Evolutionary conservation across 306 rosid species (phyloP).

Genomic region (Morella rubra): DNA sequence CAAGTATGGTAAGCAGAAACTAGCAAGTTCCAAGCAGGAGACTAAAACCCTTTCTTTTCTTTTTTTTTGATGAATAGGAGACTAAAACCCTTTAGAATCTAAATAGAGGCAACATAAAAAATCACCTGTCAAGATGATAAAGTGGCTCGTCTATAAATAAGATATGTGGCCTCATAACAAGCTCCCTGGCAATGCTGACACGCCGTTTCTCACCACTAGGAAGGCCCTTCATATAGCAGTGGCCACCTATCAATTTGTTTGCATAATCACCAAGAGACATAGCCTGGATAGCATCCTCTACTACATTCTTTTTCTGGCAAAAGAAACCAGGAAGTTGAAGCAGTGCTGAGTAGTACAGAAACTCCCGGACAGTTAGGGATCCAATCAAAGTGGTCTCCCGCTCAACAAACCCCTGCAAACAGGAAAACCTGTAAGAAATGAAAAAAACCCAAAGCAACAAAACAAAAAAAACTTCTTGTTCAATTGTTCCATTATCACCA

Average conservation of each 20-base stretch:
- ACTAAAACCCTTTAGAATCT: background rate
- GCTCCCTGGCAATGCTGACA: slow-evolving; percentile 93
- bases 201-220: slow-evolving; percentile 94
- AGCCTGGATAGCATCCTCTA: slow-evolving; percentile 94
- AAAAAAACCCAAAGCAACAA: slow-evolving; percentile 4
- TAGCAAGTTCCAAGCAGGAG: background rate
- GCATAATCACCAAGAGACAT: slow-evolving; percentile 92
- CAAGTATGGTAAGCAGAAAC: background rate
- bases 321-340: slow-evolving; percentile 98
- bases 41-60: background rate
- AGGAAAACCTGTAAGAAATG: slow-evolving; percentile 22
- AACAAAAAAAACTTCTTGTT: background rate
- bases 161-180: slow-evolving; percentile 92
- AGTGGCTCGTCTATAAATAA: slow-evolving; percentile 97
- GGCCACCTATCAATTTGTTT: slow-evolving; percentile 93
- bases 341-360: slow-evolving; percentile 84
- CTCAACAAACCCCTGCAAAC: slow-evolving; percentile 87
- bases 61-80: too few species aligned
- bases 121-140: slow-evolving; percentile 86
- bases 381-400: slow-evolving; percentile 88
- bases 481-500: background rate
- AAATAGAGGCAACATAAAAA: slow-evolving; percentile 8
- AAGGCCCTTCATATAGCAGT: slow-evolving; percentile 96
- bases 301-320: slow-evolving; percentile 85
- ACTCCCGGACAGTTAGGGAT: slow-evolving; percentile 94